Base-by-base conservation (phyloP, 805 yeast genomes). In the Alloascoidea africana region DNA sequence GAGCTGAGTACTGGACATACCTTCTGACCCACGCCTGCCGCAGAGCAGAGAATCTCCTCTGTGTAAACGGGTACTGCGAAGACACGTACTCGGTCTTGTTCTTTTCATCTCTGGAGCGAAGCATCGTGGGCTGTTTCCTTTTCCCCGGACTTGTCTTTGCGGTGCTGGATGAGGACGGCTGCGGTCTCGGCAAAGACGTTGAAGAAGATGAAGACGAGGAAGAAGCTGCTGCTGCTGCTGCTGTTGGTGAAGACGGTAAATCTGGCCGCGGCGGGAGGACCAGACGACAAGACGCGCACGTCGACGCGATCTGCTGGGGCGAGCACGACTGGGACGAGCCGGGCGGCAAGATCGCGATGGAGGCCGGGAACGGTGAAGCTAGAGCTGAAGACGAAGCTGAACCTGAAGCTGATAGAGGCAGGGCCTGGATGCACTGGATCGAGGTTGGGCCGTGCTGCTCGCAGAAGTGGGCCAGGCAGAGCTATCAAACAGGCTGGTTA, bases 401-500 rank as follows among this genome's bases (percentile, higher is more conserved):
- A 23, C 13, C 30, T 23, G 30, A n/a, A 23, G 30, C 30, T 23
- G 30, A 23, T 8, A 32, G n/a, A 8, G 8, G 34, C n/a, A 34
- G 11, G 6, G 36, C 18, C n/a, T 34, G 32, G 18, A 18, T 34
- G 14, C 36, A 34, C 8, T 14, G 6, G n/a, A 34, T 34, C 16
- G 27, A 8, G 5, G 36, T 34, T 14, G 36, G 36, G 5, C 36
- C 36, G 16, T 34, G 36, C 18, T 34, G 36, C 18, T 34, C 36
- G 18, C 36, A 34, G 18, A 34, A 34, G 18, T 34, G 36, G 8
- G 36, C 36, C 11, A 34, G 17, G n/a, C 36, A 34, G n/a, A 34
- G 16, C 34, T 32, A 13, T 6, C 11, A n/a, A 13, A 23, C 13
- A 23, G n/a, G n/a, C 13, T 23, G 13, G 30, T 23, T n/a, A 23